phyloP scores from a whole-genome alignment of 78 protist species.

The Cyanophora paradoxa region DNA sequence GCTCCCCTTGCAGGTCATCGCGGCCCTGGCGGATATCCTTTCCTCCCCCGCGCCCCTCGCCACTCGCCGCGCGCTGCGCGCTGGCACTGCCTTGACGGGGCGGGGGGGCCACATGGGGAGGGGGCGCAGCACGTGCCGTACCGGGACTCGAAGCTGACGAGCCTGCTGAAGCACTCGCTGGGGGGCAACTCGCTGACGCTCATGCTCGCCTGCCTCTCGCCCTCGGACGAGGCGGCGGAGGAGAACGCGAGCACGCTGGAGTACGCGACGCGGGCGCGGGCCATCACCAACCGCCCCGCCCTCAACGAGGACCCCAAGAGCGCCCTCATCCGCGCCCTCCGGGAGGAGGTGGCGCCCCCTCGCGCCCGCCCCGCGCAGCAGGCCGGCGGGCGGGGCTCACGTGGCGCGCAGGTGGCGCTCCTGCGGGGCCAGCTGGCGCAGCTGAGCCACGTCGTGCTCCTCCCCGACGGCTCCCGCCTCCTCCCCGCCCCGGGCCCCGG shows the following conservation, averaged over 20 bases:
- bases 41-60: no score
- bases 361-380: neutral
- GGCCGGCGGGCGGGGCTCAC: neutral
- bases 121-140: slow-evolving; percentile 33
- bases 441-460: no score
- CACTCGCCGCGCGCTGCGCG: no score
- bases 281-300: neutral
- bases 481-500: no score
- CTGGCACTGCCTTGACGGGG: no score
- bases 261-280: slow-evolving; percentile 18
- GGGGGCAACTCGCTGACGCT: slow-evolving; percentile 34
- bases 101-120: neutral
- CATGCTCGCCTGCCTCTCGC: slow-evolving; percentile 46
- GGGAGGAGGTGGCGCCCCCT: neutral
- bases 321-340: neutral
- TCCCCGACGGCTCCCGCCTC: no score
- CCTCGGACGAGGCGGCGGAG: neutral
- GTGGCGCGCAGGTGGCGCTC: no score
- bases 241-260: neutral
- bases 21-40: neutral
- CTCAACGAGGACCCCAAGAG: neutral
- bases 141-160: slow-evolving; percentile 35
- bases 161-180: slow-evolving; percentile 34
- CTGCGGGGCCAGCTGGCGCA: no score
- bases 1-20: neutral